phyloP scores from a whole-genome alignment of 202 grass and related monocot genomes.

The Elaeis oleifera region DNA sequence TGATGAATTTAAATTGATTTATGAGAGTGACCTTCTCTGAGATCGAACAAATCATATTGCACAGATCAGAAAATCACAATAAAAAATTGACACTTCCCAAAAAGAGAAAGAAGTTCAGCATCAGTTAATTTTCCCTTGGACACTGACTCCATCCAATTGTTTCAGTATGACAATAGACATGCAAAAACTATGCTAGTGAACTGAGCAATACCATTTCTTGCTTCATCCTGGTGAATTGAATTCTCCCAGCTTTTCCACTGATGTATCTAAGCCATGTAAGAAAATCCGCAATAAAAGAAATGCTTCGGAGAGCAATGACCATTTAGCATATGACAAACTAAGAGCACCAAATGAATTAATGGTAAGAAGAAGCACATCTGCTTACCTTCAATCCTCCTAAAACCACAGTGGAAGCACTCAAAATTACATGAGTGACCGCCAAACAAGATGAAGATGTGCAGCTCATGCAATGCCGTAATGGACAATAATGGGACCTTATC shows the following conservation, averaged over 20 bases:
- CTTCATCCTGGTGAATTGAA: not conserved
- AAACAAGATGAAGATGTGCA: conserved; percentile 17
- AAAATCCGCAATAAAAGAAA: not conserved
- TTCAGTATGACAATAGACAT: too few relatives aligned
- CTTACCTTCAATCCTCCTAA: conserved; percentile 4
- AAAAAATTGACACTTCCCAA: too few relatives aligned
- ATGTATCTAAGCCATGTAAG: conserved; percentile 5
- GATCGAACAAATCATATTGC: too few relatives aligned
- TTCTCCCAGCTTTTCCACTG: conserved; percentile 18
- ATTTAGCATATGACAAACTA: not conserved
- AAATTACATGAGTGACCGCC: conserved; percentile 1
- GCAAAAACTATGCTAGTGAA: too few relatives aligned
- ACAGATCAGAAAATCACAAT: too few relatives aligned
- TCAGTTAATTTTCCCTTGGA: too few relatives aligned
- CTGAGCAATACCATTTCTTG: not conserved
- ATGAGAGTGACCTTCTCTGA: too few relatives aligned
- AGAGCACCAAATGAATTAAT: not conserved
- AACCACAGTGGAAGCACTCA: conserved; percentile 1
- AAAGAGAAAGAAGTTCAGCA: too few relatives aligned
- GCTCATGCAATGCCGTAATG: not conserved
- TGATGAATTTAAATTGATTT: too few relatives aligned
- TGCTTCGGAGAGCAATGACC: not conserved
- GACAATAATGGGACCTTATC: conserved; percentile 6
- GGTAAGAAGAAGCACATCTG: not conserved
- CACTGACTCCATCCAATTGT: too few relatives aligned